Base-by-base conservation (phyloP, 306 rosid species). In the Trichosanthes truncata region DNA sequence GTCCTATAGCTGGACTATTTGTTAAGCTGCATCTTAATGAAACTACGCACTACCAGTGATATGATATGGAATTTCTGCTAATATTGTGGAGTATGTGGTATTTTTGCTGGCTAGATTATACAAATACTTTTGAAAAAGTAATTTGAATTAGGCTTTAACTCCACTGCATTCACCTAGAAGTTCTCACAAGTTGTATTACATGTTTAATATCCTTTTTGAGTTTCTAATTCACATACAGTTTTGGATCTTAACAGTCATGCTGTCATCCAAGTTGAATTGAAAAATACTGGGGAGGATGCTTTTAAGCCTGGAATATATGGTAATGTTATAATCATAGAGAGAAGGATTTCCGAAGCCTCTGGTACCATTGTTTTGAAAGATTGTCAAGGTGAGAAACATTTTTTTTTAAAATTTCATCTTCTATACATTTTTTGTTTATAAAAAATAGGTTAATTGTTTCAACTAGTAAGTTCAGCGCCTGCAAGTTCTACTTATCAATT, bases 241-340 rank as follows among this genome's bases (percentile, higher is more conserved):
- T 76, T 75, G 56, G 63, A 81, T 71, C 83, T 85, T 65, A 82
- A 86, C 86, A 95, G 98, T 82, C 78, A 81, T 72, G 96, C 98
- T 48, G 79, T 89, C 63, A 85, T 95, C 82, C 90, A 82, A 40
- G 96, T 95, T 36, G 97, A 89, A 79, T 81, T 95, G 67, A 88
- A 86, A 81, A 95, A 92, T 83, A 87, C 85, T 81, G 98, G 98
- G 59, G 97, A 89, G 68, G 97, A 91, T 87, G 97, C 98, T 83
- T 92, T 95, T 65, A 95, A 91, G 91, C 92, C 88, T 36, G 89
- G 87, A 74, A 52, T 85, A 78, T 95, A 86, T 79, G 97, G 98
- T 10, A 86, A 85, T 73, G 80, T 76, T 75, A 91, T 95, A 79
- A 88, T 77, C 73, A 80, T 95, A 56, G 97, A 95, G 75, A 93